These are phyloP conservation scores for Astrephomene gubernaculifera DNA, from an alignment of 139 green algal species.

Conservation along the genomic window DNA sequence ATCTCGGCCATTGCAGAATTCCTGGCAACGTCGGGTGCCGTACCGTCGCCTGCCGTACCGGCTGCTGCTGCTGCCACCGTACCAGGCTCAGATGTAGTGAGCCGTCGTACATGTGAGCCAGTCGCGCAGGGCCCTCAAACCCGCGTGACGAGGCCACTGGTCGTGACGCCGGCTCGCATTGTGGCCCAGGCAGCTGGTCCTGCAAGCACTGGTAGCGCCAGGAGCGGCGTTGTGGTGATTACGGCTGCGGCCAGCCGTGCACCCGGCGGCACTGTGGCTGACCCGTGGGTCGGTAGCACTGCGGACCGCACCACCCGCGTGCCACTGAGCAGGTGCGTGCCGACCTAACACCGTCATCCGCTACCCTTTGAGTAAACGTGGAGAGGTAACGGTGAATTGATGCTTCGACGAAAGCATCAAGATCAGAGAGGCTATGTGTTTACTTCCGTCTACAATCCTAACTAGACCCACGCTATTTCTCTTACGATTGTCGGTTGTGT, in stretches of 20 bases:
- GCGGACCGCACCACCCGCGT: slow-evolving; percentile 31
- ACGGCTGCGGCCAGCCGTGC: neutral
- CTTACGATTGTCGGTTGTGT: too few species aligned
- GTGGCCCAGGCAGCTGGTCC: too few species aligned
- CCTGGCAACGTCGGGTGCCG: slow-evolving; percentile 26
- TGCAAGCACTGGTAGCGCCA: neutral
- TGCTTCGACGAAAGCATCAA: too few species aligned
- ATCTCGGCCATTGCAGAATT: slow-evolving; percentile 62
- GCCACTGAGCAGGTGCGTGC: slow-evolving; percentile 33
- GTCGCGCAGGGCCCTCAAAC: neutral
- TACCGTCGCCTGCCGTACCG: neutral
- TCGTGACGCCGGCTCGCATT: neutral
- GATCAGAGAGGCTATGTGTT: too few species aligned
- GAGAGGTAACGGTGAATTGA: too few species aligned
- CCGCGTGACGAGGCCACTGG: neutral
- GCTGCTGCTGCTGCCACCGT: neutral
- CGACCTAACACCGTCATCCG: too few species aligned
- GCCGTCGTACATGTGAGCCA: neutral
- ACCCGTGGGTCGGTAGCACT: neutral
- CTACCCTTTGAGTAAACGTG: neutral
- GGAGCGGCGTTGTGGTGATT: neutral
- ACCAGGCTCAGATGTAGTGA: neutral
- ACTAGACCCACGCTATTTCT: too few species aligned
- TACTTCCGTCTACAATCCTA: too few species aligned
- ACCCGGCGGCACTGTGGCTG: slow-evolving; percentile 15